Percentiles rank a stretch among this genome's conserved stretches.
phyloP scores from a whole-genome alignment of 306 rosid genomes.

The Heteromeles arbutifolia region DNA sequence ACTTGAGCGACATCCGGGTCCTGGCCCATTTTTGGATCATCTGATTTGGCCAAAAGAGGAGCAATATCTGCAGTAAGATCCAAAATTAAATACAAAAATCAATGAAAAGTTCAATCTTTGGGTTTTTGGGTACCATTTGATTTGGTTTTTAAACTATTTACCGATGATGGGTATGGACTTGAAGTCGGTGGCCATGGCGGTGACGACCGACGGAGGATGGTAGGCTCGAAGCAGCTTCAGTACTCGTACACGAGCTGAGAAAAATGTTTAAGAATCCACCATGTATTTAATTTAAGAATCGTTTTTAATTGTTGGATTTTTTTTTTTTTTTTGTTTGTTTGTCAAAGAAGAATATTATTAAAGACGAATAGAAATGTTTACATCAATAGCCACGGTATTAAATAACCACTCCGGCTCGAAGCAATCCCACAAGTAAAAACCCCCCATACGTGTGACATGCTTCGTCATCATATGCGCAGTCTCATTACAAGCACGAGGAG shows the following conservation, averaged over 20 bases:
- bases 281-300: no score
- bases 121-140: not conserved
- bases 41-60: slow-evolving; percentile 57
- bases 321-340: no score
- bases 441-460: no score
- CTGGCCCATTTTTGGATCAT: slow-evolving; percentile 61
- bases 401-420: no score
- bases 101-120: not conserved
- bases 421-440: no score
- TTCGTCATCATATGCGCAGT: no score
- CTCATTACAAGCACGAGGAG: no score
- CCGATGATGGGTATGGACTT: slow-evolving; percentile 74
- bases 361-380: no score
- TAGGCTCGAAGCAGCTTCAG: not conserved
- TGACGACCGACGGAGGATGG: not conserved
- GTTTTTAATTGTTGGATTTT: no score
- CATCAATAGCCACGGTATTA: no score
- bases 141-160: slow-evolving; percentile 3
- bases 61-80: slow-evolving; percentile 45
- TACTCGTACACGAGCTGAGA: not conserved
- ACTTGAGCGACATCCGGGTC: slow-evolving; percentile 58
- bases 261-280: not conserved
- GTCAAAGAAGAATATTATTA: no score
- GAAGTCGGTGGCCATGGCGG: slow-evolving; percentile 61
- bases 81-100: not conserved